Evolutionary conservation across 306 rosid genomes (phyloP).

Genomic region (Lagenaria siceraria): DNA sequence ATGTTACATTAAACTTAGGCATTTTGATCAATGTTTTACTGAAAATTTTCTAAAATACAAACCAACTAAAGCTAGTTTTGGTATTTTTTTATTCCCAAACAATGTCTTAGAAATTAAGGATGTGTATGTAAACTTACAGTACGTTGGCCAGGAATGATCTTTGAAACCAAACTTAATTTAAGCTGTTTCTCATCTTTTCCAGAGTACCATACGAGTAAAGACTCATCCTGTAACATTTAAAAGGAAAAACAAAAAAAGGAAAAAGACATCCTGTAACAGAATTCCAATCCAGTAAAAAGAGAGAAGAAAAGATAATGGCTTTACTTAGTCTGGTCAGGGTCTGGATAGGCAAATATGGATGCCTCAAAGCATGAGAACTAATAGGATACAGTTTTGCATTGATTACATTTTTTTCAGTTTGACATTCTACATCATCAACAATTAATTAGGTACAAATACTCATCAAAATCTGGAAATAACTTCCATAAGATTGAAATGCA

Average conservation of each 20-base stretch:
- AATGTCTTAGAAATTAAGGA: slow-evolving; percentile 1
- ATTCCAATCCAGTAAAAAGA: not conserved
- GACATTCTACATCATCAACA: not conserved
- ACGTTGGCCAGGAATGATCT: slow-evolving; percentile 90
- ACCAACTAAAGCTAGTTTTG: slow-evolving; percentile 1
- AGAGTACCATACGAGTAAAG: slow-evolving; percentile 75
- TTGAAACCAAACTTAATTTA: slow-evolving; percentile 62
- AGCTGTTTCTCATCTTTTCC: slow-evolving; percentile 81
- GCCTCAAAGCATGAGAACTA: not conserved
- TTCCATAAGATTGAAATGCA: not conserved
- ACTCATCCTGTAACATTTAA: slow-evolving; percentile 56
- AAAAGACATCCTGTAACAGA: slow-evolving; percentile 52
- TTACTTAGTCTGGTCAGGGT: not conserved
- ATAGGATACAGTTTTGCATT: not conserved
- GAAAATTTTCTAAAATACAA: not conserved
- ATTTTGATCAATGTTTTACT: slow-evolving; percentile 4
- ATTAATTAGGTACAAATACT: not conserved
- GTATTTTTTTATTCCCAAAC: not conserved
- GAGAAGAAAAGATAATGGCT: slow-evolving; percentile 13
- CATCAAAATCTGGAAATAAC: not conserved
- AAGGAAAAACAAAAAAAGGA: slow-evolving; percentile 2
- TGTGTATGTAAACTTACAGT: slow-evolving; percentile 62
- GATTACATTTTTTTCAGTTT: not conserved
- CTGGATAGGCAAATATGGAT: not conserved
- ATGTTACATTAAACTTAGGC: slow-evolving; percentile 1